Evolutionary conservation across 305 asterid genomes (phyloP).

Genomic region (Solanum hybrid): DNA sequence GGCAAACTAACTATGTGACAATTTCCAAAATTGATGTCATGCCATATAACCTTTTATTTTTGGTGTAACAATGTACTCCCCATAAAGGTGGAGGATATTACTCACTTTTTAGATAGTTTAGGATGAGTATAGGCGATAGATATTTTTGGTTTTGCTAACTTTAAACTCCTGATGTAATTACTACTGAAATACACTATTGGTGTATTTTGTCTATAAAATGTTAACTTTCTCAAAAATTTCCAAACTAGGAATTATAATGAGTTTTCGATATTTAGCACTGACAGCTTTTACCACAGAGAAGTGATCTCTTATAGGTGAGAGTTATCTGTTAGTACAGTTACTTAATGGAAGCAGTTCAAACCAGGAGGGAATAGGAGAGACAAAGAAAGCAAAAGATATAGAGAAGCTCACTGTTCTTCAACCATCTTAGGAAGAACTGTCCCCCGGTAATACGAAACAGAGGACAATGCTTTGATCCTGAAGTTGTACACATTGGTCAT

Average conservation of each 20-base stretch:
- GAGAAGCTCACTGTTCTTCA: slow-evolving; percentile 70
- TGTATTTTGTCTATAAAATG: background rate
- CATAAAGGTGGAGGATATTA: background rate
- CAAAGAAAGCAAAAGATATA: background rate
- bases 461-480: slow-evolving; percentile 83
- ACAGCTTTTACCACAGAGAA: background rate
- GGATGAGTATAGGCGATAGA: background rate
- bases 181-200: background rate
- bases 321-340: background rate
- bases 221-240: background rate
- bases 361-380: background rate
- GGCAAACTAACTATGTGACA: background rate
- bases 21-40: background rate
- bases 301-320: background rate
- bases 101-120: background rate
- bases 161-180: background rate
- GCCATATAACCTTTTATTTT: background rate
- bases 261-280: background rate
- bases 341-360: background rate
- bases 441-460: slow-evolving; percentile 56
- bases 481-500: slow-evolving; percentile 86
- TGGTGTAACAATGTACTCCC: background rate
- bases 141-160: background rate
- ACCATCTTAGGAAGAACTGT: slow-evolving; percentile 81
- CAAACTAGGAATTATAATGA: background rate